A percentile compares a stretch with the other conserved stretches of the same genome.
phyloP scores from a whole-genome alignment of 2,329 filamentous ascomycete genomes.

The Sporothrix sp. region DNA sequence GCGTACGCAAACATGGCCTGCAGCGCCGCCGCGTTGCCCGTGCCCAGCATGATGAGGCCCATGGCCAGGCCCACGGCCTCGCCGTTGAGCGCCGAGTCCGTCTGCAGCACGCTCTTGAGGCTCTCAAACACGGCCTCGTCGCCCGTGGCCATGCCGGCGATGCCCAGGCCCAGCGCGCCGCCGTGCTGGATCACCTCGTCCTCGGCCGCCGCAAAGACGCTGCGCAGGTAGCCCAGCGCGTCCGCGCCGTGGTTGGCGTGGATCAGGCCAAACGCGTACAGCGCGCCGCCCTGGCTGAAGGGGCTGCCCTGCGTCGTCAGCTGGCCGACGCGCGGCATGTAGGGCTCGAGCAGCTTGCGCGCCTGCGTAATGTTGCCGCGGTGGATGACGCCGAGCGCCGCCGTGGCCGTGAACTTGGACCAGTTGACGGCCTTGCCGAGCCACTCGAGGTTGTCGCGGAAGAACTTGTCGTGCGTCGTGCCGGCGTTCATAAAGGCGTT shows the following conservation, averaged over 20 bases:
- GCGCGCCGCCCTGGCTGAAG: conserved; percentile 90
- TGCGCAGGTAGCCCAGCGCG: conserved; percentile 69
- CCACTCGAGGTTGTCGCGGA: conserved; percentile 96
- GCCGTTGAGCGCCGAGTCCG: conserved; percentile 91
- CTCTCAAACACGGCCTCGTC: conserved; percentile 85
- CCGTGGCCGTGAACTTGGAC: conserved; percentile 98
- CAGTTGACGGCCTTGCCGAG: conserved; percentile 97
- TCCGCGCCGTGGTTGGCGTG: conserved; percentile 95
- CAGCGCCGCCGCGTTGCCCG: conserved; percentile 85
- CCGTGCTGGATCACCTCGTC: conserved; percentile 96
- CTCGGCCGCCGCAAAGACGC: conserved; percentile 63
- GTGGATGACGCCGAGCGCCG: conserved; percentile 92
- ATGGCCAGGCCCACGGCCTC: conserved; percentile 93
- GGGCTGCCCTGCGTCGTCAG: conserved; percentile 74
- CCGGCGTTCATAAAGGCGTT: conserved; percentile 99
- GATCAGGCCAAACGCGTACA: conserved; percentile 91
- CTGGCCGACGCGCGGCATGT: conserved; percentile 69
- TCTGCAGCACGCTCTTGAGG: conserved; percentile 78
- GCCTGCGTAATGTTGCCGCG: conserved; percentile 90
- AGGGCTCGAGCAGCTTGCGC: conserved; percentile 86
- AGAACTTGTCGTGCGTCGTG: conserved; percentile 96
- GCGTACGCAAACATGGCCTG: conserved; percentile 98
- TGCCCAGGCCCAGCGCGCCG: conserved; percentile 86
- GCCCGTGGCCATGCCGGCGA: conserved; percentile 95
- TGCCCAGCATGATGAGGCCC: conserved; percentile 96